Conservation (phyloP, 768 basidiomycete species). For the Boletus subcaerulescens region DNA sequence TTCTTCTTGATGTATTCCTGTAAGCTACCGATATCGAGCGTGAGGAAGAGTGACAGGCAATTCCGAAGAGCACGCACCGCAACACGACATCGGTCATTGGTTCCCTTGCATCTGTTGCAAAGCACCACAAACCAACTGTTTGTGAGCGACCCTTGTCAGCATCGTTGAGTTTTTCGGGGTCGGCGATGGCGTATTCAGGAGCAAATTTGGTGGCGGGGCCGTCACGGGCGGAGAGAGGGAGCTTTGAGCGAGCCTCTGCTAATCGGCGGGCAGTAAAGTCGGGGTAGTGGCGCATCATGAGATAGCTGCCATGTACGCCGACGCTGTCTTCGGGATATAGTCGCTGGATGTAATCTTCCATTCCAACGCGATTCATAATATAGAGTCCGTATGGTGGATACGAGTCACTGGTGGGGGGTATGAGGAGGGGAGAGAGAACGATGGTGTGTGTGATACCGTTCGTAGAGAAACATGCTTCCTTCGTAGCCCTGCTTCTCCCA, state of each 20-base stretch:
- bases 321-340: slow-evolving; percentile 79
- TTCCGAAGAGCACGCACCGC: slow-evolving; percentile 42
- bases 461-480: slow-evolving; percentile 88
- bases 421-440: slow-evolving; percentile 4
- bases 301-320: slow-evolving; percentile 54
- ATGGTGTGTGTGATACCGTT: slow-evolving; percentile 47
- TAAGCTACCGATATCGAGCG: slow-evolving; percentile 38
- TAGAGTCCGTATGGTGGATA: slow-evolving; percentile 86
- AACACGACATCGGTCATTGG: slow-evolving; percentile 69
- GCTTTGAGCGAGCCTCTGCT: slow-evolving; percentile 31
- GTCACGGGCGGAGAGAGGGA: slow-evolving; percentile 24
- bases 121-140: slow-evolving; percentile 76
- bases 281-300: slow-evolving; percentile 73
- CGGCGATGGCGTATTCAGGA: slow-evolving; percentile 41
- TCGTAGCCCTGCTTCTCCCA: slow-evolving; percentile 86
- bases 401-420: slow-evolving; percentile 44
- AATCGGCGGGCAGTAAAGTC: slow-evolving; percentile 57
- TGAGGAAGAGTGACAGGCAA: not conserved
- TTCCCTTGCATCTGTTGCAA: slow-evolving; percentile 65
- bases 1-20: slow-evolving; percentile 67
- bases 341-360: slow-evolving; percentile 71
- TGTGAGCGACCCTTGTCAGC: slow-evolving; percentile 54
- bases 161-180: slow-evolving; percentile 42
- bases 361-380: slow-evolving; percentile 78
- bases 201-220: slow-evolving; percentile 47